Base-by-base conservation (phyloP, 2,329 filamentous ascomycete genomes). In the Penicillium sp. region DNA sequence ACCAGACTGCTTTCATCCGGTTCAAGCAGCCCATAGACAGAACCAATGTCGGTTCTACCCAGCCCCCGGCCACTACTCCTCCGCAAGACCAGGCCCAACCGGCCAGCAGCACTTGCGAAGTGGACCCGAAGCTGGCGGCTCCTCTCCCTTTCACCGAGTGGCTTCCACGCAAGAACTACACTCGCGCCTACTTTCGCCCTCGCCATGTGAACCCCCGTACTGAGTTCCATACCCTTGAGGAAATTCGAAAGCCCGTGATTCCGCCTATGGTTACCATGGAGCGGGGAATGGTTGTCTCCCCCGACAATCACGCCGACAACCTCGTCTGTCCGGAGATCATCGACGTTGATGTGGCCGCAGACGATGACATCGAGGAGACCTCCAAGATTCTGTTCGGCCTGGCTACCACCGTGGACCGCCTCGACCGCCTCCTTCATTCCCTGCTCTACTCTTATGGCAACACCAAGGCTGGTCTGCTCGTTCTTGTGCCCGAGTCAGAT, bases 161-260 rank as follows among this genome's bases (percentile, higher is more conserved):
- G 65, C 58, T 68, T 26, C 51, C 54, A 12, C 63, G 61, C 54
- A 68, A 68, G 57, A 67, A 67, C 50, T 67, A 65, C 45, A 68
- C 64, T 20, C 65, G 65, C 33, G 54, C 59, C 43, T 67, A 67
- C 48, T 56, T 68, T 48, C 65, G 64, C 30, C 61, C 65, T 42
- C 61, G 55, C 38, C 51, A 57, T 35, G 56, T 65, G 29, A 52
- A 50, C 46, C 50, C 61, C 20, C 52, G 61, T 29, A 57, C 62
- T 18, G 55, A 65, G 31, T 67, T 68, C 50, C 52, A 51, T 33
- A 58, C 63, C 2, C 39, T 68, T 30, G 64, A 67, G 50, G 55
- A 59, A 27, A 58, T 68, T 35, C 47, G 57, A n/a, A 51, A 50
- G 30, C 60, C 59, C 9, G 63, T 68, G 2, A 52, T 68, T 12